Evolutionary conservation across 2,329 filamentous ascomycete genomes (phyloP).

Genomic region (Dissoconium aciculare): DNA sequence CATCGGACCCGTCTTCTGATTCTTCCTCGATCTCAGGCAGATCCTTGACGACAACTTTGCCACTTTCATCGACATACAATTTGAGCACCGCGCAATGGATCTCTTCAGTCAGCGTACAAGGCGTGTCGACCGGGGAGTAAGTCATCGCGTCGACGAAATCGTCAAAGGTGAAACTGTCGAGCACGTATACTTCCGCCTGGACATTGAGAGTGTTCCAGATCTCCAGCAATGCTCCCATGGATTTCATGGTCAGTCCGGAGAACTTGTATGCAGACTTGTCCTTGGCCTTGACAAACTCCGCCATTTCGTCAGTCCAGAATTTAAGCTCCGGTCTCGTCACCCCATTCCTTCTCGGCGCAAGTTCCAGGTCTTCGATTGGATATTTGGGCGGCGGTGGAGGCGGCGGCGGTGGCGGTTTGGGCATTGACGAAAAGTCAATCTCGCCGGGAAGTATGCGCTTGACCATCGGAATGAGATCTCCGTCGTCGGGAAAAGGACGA

Average conservation of each 20-base stretch:
- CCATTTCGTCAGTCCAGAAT: constrained; percentile 48
- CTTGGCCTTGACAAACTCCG: constrained; percentile 17
- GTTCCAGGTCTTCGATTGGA: constrained; percentile 83
- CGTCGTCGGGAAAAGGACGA: too few relatives aligned
- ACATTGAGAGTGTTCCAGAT: constrained; percentile 96
- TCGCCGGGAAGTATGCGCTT: too few relatives aligned
- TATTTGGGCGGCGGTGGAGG: constrained; percentile 74
- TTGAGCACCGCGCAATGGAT: constrained; percentile 86
- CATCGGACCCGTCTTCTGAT: constrained; percentile 58
- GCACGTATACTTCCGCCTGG: constrained; percentile 85
- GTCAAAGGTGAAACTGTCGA: constrained; percentile 96
- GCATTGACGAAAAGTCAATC: too few relatives aligned
- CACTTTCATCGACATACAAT: constrained; percentile 64
- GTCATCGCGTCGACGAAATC: constrained; percentile 83
- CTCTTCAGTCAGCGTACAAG: constrained; percentile 77
- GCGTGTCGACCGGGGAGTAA: constrained; percentile 51
- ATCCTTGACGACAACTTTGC: constrained; percentile 53
- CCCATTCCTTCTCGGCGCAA: constrained; percentile 51
- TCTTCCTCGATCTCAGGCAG: constrained; percentile 54
- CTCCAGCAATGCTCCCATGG: constrained; percentile 72
- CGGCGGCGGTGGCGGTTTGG: constrained; percentile 24
- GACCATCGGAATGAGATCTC: too few relatives aligned
- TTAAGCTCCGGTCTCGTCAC: constrained; percentile 58
- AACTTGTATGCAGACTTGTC: constrained; percentile 12
- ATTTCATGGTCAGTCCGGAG: constrained; percentile 58